These are phyloP conservation scores for Pseudogymnoascus pannorum DNA, from an alignment of 2,329 filamentous ascomycete genomes.

Conservation along the genomic window DNA sequence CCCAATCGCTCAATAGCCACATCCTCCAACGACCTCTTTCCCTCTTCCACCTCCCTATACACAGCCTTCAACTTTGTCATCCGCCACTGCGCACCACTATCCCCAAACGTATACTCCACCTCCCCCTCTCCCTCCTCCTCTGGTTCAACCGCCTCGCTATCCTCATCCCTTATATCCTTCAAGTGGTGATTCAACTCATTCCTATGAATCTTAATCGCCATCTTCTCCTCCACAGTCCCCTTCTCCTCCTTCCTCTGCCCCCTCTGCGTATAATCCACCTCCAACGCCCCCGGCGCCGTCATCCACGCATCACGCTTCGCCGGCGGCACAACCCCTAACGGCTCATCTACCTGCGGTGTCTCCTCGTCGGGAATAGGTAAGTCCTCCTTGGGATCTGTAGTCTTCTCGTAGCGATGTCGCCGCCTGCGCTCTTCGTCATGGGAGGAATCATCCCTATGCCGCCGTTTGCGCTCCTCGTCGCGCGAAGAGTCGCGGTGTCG, in stretches of 20 bases:
- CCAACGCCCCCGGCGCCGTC: constrained; percentile 74
- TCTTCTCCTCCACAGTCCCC: constrained; percentile 28
- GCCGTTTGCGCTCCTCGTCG: constrained; percentile 28
- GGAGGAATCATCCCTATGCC: constrained; percentile 16
- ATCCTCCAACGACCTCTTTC: constrained; percentile 66
- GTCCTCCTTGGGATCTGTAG: constrained; percentile 43
- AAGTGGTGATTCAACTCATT: constrained; percentile 74
- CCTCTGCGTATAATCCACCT: constrained; percentile 74
- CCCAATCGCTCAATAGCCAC: constrained; percentile 79
- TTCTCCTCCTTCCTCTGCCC: constrained; percentile 47
- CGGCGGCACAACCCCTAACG: constrained; percentile 18
- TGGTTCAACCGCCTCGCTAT: constrained; percentile 41
- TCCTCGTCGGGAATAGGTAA: constrained; percentile 46
- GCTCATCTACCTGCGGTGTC: constrained; percentile 27
- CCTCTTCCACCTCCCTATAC: constrained; percentile 71
- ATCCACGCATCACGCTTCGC: constrained; percentile 85
- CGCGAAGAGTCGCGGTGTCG: constrained; percentile 28
- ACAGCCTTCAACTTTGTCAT: constrained; percentile 91
- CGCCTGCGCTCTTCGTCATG: constrained; percentile 17
- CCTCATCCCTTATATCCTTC: constrained; percentile 52
- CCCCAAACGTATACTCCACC: constrained; percentile 79
- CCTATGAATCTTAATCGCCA: constrained; percentile 50
- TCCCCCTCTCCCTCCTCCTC: constrained; percentile 49
- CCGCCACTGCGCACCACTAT: constrained; percentile 84
- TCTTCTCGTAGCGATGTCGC: constrained; percentile 32